Base-by-base conservation (phyloP, 2,329 filamentous ascomycete genomes). In the Penicillium janthinellum region DNA sequence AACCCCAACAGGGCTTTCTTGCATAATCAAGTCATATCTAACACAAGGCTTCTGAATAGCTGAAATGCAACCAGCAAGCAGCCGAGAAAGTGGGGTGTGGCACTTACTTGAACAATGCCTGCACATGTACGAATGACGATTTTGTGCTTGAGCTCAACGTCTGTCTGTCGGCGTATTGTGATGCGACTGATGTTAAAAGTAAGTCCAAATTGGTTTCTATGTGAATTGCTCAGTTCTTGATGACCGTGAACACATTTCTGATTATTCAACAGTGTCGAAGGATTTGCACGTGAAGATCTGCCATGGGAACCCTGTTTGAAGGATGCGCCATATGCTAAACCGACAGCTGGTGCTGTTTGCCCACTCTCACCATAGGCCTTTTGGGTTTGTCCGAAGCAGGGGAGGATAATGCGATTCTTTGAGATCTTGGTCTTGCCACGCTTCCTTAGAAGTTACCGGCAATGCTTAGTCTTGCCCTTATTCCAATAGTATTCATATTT, bases 51-150 rank as follows among this genome's bases (percentile, higher is more conserved):
- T 3, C n/a, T 48, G 25, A 42, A 39, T 44, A 58, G 56, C 50
- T 54, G 6, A 38, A 54, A 28, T 58, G 56, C 51, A 58, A 58
- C 35, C 39, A 49, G 12, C 14, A 54, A 49, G 56, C 56, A 17
- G 56, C 56, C 41, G 37, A 34, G 20, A n/a, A 47, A n/a, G 56
- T 50, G 3, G 51, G 51, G 20, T 58, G 56, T 28, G 28, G 41
- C 17, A 41, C 50, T 14, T 58, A 58, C 15, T 44, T 58, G 1
- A 38, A 58, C 20, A 58, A n/a, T 15, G 37, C 35, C 3, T 58
- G 56, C 44, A 54, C 56, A 5, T 58, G 56, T 48, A 7, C 41
- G 12, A 58, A 44, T 25, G 42, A 58, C 15, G n/a, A 42, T 4
- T 58, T 54, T 22, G 44, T 54, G 8, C 22, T 41, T 17, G 34